A percentile compares a stretch with the other conserved stretches of the same genome.
Conservation (phyloP, 305 asterid species). For the Solanum hybrid region DNA sequence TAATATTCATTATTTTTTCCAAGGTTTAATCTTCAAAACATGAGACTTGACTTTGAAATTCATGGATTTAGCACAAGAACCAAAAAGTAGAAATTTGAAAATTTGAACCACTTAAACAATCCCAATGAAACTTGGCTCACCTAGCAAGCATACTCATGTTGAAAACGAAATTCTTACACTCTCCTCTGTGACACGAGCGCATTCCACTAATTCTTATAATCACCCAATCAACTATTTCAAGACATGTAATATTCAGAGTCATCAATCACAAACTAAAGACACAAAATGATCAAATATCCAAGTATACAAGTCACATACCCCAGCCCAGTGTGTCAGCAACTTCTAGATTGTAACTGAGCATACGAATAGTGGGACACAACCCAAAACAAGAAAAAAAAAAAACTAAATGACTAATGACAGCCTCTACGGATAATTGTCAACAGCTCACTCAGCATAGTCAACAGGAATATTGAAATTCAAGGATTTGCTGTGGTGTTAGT, state of each 20-base stretch:
- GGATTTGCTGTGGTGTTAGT: neutral
- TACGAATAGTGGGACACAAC: neutral
- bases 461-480: neutral
- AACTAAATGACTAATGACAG: neutral
- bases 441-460: neutral
- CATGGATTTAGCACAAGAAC: neutral
- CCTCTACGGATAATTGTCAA: neutral
- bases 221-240: neutral
- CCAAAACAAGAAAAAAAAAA: neutral
- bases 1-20: neutral
- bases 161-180: neutral
- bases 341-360: neutral
- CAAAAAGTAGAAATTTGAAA: neutral
- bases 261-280: neutral
- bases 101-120: neutral
- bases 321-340: neutral
- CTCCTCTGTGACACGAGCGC: neutral
- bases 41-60: neutral
- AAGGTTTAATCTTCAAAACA: neutral
- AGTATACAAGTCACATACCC: neutral
- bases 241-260: neutral
- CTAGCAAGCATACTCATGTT: neutral
- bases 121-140: neutral
- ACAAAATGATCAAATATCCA: neutral
- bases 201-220: neutral